phyloP scores from a whole-genome alignment of 306 rosid genomes.

The Prunus persica region DNA sequence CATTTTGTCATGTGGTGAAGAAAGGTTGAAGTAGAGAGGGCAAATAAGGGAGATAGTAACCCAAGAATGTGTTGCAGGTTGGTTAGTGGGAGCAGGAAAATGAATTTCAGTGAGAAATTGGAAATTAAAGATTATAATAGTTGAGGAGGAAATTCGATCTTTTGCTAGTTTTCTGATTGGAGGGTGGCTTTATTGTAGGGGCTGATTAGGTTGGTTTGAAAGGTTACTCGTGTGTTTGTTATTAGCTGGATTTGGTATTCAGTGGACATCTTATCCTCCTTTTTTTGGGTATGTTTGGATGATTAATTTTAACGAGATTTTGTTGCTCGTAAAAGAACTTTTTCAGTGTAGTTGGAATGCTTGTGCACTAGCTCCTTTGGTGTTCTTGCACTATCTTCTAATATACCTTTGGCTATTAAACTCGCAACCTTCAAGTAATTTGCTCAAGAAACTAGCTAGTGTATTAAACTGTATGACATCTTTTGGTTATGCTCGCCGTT shows the following conservation, averaged over 20 bases:
- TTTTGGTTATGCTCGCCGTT: conserved; percentile 4
- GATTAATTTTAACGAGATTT: not conserved
- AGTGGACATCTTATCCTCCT: not conserved
- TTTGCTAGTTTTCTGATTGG: too few species aligned
- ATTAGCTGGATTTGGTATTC: not conserved
- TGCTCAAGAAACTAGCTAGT: conserved; percentile 12
- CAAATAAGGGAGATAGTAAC: too few species aligned
- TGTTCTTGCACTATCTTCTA: not conserved
- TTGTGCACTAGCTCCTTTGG: not conserved
- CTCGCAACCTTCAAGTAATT: not conserved
- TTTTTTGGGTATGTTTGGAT: too few species aligned
- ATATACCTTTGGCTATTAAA: not conserved
- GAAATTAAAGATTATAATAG: too few species aligned
- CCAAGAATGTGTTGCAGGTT: too few species aligned
- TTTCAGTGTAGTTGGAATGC: not conserved
- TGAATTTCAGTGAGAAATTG: too few species aligned
- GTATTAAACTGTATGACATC: conserved; percentile 1
- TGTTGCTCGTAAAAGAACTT: not conserved
- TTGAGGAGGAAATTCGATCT: too few species aligned
- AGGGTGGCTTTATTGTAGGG: too few species aligned
- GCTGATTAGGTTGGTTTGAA: too few species aligned
- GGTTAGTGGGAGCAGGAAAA: too few species aligned
- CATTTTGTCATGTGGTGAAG: not conserved
- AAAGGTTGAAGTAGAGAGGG: not conserved
- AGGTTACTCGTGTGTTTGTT: not conserved